Percentiles rank a stretch among this genome's conserved stretches.
These are phyloP conservation scores for Orychophragmus violaceus DNA, from an alignment of 345 rosid genomes.

Conservation along the genomic window DNA sequence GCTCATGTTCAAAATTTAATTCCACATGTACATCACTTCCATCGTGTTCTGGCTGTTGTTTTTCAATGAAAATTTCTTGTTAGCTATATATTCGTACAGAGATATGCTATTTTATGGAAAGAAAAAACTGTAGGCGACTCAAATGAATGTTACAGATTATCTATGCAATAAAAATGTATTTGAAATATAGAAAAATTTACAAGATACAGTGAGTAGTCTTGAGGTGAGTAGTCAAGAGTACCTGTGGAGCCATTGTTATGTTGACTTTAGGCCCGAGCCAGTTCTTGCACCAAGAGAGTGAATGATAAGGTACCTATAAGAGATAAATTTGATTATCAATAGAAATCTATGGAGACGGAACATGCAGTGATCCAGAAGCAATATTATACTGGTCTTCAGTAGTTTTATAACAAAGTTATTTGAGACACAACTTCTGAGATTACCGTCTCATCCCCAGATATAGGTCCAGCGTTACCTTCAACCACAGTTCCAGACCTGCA, in stretches of 20 bases:
- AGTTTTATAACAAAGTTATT: background rate
- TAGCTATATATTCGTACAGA: background rate
- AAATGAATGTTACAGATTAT: background rate
- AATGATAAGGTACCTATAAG: conserved; percentile 83
- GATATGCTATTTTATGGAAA: background rate
- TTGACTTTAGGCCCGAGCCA: conserved; percentile 93
- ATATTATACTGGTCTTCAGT: background rate
- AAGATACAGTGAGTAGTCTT: background rate
- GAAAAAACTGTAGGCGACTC: background rate
- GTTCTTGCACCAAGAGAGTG: conserved; percentile 94
- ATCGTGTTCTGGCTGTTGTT: conserved; percentile 86
- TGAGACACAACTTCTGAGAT: conserved; percentile 24
- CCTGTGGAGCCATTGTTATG: conserved; percentile 96
- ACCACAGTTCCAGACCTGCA: conserved; percentile 83
- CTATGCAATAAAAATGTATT: background rate
- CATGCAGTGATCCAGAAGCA: background rate
- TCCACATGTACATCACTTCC: conserved; percentile 86
- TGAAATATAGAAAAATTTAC: background rate
- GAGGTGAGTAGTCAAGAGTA: conserved; percentile 17
- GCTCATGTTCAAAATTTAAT: conserved; percentile 66
- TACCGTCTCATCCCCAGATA: conserved; percentile 97
- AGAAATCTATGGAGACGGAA: background rate
- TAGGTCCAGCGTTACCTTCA: conserved; percentile 83
- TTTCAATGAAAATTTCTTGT: background rate
- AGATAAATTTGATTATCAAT: background rate